These are phyloP conservation scores for Solanum chilense DNA, from an alignment of 257 asterid species.

Conservation along the genomic window DNA sequence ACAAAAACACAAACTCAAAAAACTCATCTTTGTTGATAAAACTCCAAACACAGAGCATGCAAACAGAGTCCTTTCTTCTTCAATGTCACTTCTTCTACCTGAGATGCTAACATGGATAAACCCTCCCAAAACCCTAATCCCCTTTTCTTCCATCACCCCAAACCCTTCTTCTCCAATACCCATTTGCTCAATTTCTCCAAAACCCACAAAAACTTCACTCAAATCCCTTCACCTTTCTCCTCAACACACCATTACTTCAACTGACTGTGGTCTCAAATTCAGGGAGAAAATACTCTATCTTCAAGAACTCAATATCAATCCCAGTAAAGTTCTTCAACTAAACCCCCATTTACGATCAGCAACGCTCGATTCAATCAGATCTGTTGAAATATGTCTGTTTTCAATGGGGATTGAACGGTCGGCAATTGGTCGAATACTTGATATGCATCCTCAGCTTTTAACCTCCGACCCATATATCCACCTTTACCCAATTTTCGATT, in stretches of 20 bases:
- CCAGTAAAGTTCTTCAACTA: conserved; percentile 43
- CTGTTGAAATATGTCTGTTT: conserved; percentile 51
- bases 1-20: not conserved
- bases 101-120: conserved; percentile 35
- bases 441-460: conserved; percentile 72
- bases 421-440: conserved; percentile 58
- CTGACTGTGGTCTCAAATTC: conserved; percentile 54
- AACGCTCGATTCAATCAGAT: conserved; percentile 43
- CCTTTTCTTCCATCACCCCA: not conserved
- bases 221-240: not conserved
- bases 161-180: not conserved
- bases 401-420: conserved; percentile 61
- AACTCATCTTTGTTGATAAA: not conserved
- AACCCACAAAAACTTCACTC: not conserved
- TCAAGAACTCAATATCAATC: conserved; percentile 34
- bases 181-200: not conserved
- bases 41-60: not conserved
- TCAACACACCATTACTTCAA: not conserved
- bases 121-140: conserved; percentile 3
- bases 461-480: conserved; percentile 58
- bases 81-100: not conserved
- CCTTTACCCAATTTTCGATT: conserved; percentile 58
- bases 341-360: conserved; percentile 68
- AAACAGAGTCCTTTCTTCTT: not conserved
- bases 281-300: conserved; percentile 52